Base-by-base conservation (phyloP, 257 asterid species). In the Nyctanthes arbortristis region DNA sequence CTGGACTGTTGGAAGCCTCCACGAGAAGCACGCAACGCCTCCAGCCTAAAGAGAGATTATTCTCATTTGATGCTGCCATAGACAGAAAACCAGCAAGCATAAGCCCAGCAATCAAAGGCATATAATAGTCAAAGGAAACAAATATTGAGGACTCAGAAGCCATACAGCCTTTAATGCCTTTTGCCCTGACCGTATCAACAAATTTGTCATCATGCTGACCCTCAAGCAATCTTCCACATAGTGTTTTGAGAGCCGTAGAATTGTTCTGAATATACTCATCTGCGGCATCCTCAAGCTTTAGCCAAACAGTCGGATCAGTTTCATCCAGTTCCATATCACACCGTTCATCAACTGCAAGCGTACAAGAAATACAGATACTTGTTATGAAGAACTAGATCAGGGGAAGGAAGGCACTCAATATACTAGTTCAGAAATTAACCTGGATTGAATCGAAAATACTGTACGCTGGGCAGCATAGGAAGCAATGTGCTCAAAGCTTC, bases 251-350 rank as follows among this genome's bases (percentile, higher is more conserved):
- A 40, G 93, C 77, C 20, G 56, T 34, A 34, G 89, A 80, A 78
- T 87, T 88, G 58, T 73, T 81, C 81, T 81, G 79, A 57, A 94
- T 89, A 80, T 88, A 94, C 68, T 91, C 98, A 68, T 88, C 87
- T 5, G 98, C 85, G 47, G 97, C 96, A 35, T 81, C 84, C 81
- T 94, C 99, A 61, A 94, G 79, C 82, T 85, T 94, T 63, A 82
- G 73, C 99, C 97, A 94, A 73, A 86, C 66, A 0, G 98, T 80
- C 16, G 99, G 99, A 75, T 94, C 98, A 68, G 99, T 94, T 77
- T 94, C 99, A 80, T 94, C 99, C 62, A 94, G 84, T 87, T 91
- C 99, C 99, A 94, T 94, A 65, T 78, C 98, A 82, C 98, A 91
- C 22, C 97, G 96, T 71, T 94, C 99, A 65, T 94, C 97, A 70